Base-by-base conservation (phyloP, 164 flowering plant species). In the Aristolochia contorta region DNA sequence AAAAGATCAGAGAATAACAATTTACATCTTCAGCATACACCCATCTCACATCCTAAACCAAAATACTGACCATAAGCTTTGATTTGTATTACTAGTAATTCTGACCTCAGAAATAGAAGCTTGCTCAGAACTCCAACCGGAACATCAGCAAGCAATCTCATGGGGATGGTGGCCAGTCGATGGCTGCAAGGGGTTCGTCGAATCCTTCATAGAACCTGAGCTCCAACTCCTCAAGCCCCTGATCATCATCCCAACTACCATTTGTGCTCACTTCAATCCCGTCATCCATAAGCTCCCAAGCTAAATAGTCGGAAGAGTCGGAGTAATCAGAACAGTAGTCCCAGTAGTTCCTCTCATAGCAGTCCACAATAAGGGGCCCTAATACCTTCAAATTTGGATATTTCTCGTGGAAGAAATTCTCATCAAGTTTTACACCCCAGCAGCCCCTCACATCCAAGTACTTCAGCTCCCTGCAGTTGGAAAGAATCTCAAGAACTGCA, bases 391-490 rank as follows among this genome's bases (percentile, higher is more conserved):
- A 55, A 6, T 67, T 57, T 0, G 80, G 41, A 60, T 27, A 70
- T 4, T 60, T 68, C 58, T 79, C 73, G n/a, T 58, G 54, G 53
- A 77, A 55, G 20, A 69, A 59, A 23, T 73, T 67, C 27, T 77
- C 79, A 2, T 79, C 78, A 16, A 79, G 73, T 27, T 71, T 69
- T 60, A 82, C 82, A 66, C 71, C 67, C 84, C 83, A 81, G 52
- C 96, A 88, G 14, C 96, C 92, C 59, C 88, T 74, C 69, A 88
- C 52, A 47, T 88, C 92, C 58, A 88, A 51, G 57, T 72, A 71
- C 58, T 82, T 80, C 0, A 88, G 86, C 47, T 80, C 75, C 14
- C 57, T 46, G 54, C 72, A 76, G 32, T 22, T 48, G 8, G 68
- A 41, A 20, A 75, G 69, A 52, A 80, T 74, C 61, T 62, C 65